A percentile compares a stretch with the other conserved stretches of the same genome.
These are phyloP conservation scores for Filobasidium floriforme DNA, from an alignment of 768 basidiomycete genomes.

Conservation along the genomic window DNA sequence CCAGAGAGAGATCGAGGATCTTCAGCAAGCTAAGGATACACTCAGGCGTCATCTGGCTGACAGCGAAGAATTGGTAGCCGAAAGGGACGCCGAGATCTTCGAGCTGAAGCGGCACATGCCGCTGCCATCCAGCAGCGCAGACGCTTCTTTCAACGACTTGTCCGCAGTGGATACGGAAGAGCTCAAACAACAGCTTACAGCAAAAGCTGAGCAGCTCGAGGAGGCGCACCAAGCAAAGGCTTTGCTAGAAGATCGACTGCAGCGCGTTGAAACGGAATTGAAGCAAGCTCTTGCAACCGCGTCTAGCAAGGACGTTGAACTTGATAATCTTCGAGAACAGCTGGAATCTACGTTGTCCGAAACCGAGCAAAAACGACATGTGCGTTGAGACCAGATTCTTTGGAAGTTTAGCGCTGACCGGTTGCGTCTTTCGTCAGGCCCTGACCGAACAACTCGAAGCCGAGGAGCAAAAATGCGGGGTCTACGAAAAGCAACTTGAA, in stretches of 20 bases:
- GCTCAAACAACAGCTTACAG: background rate
- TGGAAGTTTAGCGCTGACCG: too few species aligned
- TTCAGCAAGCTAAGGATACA: constrained; percentile 28
- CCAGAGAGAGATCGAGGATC: constrained; percentile 28
- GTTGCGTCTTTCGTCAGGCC: too few species aligned
- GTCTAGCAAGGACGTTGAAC: background rate
- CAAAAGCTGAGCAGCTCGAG: too few species aligned
- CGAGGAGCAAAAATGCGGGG: too few species aligned
- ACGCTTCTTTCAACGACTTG: background rate
- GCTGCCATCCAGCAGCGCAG: constrained; percentile 6
- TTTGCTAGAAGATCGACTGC: background rate
- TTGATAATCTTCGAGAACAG: background rate
- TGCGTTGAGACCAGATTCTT: too few species aligned
- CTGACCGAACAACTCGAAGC: too few species aligned
- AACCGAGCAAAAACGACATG: background rate
- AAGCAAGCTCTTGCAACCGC: background rate
- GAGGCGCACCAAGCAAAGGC: background rate
- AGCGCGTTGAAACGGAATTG: background rate
- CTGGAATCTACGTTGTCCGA: background rate
- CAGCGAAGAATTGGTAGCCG: constrained; percentile 28
- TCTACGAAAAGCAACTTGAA: too few species aligned
- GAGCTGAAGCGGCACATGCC: constrained; percentile 28
- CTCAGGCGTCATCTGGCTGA: constrained; percentile 29
- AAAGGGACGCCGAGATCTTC: constrained; percentile 35
- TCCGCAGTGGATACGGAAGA: background rate